Percentiles rank a stretch among this genome's conserved stretches.
These are phyloP conservation scores for Venturia carpophila DNA, from an alignment of 2,329 filamentous ascomycete genomes.

Conservation along the genomic window DNA sequence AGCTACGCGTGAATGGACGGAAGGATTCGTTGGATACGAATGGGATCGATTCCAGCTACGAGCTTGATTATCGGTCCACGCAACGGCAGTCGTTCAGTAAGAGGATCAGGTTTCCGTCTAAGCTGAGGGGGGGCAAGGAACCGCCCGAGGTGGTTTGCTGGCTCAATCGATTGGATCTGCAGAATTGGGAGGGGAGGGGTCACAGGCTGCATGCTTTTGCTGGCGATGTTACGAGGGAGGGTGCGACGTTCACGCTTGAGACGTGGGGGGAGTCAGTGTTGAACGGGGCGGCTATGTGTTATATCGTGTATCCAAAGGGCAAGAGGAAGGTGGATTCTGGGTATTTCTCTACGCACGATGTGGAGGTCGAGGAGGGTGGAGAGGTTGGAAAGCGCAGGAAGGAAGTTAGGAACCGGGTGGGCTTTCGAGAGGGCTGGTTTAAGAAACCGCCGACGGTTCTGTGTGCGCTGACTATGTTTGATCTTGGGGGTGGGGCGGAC, in stretches of 20 bases:
- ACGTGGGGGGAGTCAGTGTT: constrained; percentile 25
- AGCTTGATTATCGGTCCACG: background rate
- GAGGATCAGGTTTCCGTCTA: constrained; percentile 21
- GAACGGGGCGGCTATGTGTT: constrained; percentile 26
- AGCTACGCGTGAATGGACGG: background rate
- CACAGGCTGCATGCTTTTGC: constrained; percentile 25
- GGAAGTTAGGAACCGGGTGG: constrained; percentile 22
- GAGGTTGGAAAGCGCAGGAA: constrained; percentile 21
- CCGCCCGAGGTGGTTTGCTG: constrained; percentile 25
- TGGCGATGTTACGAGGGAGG: constrained; percentile 20
- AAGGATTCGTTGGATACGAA: constrained; percentile 11
- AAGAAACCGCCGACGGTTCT: constrained; percentile 25
- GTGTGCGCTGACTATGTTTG: constrained; percentile 26
- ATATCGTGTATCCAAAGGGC: constrained; percentile 26
- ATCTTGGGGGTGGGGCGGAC: constrained; percentile 25
- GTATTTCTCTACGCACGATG: constrained; percentile 23
- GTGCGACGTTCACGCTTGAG: constrained; percentile 26
- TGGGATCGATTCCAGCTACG: constrained; percentile 2
- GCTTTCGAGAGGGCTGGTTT: constrained; percentile 23
- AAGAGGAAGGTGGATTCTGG: constrained; percentile 26
- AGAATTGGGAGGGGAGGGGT: constrained; percentile 20
- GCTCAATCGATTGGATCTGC: constrained; percentile 26
- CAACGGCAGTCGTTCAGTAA: constrained; percentile 15
- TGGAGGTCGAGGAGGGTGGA: constrained; percentile 16
- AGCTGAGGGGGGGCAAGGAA: constrained; percentile 21